A percentile compares a stretch with the other conserved stretches of the same genome.
Conservation (phyloP, 805 yeast species). For the Kuraishia cidri region DNA sequence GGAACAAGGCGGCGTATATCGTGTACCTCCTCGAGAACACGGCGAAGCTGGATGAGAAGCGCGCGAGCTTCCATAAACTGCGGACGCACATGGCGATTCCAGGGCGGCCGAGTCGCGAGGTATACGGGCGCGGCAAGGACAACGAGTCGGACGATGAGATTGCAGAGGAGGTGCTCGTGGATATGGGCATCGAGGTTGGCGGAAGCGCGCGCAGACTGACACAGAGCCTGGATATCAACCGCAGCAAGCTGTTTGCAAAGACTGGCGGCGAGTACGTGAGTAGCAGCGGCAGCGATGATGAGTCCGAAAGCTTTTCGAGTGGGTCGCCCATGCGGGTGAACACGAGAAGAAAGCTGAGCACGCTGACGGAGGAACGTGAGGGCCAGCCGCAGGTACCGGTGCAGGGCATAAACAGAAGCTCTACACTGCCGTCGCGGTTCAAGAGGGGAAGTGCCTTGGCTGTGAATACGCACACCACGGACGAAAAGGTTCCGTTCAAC, state of each 20-base stretch:
- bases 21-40: conserved; percentile 21
- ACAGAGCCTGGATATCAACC: conserved; percentile 18
- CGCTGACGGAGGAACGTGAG: conserved; percentile 1
- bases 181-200: not conserved
- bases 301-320: not conserved
- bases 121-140: conserved; percentile 15
- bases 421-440: too few relatives aligned
- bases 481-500: too few relatives aligned
- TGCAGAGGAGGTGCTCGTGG: conserved; percentile 5
- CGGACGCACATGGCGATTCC: conserved; percentile 33
- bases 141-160: conserved; percentile 10
- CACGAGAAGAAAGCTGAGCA: not conserved
- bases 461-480: too few relatives aligned
- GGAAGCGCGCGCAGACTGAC: conserved; percentile 9
- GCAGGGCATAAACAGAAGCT: too few relatives aligned
- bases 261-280: conserved; percentile 2
- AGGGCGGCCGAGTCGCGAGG: conserved; percentile 12
- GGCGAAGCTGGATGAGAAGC: conserved; percentile 24
- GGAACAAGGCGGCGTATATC: conserved; percentile 26
- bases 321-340: not conserved
- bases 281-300: conserved; percentile 2
- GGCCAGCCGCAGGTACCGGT: too few relatives aligned
- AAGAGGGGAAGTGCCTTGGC: too few relatives aligned
- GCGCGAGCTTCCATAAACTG: conserved; percentile 29
- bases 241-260: conserved; percentile 3